Evolutionary conservation across 805 yeast species (phyloP), one percentile per base, ranked within the genome.

Genomic region (Candida verbasci): DNA sequence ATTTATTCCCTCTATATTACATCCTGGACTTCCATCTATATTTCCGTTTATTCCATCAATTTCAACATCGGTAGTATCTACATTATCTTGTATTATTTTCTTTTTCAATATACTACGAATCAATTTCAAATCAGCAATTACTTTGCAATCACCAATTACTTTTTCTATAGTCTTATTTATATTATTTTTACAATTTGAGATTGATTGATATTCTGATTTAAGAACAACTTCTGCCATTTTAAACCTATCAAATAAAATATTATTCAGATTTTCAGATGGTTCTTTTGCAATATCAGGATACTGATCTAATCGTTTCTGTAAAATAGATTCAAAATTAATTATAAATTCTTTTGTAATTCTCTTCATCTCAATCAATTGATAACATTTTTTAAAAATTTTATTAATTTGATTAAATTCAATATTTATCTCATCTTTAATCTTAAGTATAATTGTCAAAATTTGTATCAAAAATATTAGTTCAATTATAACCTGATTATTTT

Each of bases 91-190:
- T 26, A n/a, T 24, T 15, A 80, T 75, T 9, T 55, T 52, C 44
- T 80, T 69, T 51, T 82, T 83, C 40, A 76, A 42, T 17, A 82
- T 70, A 48, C 79, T 80, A 37, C 76, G 68, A 31, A 79, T 53
- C 29, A 82, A 52, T 52, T 79, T 81, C 1, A 65, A 74, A 57
- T 82, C 88, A 5, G 72, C 75, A 23, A 83, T 72, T 21, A 72
- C 41, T 35, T 56, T 59, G 44, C 65, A 74, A 9, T 59, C 43
- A 3, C 38, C 48, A 6, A 52, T 49, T 2, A 40, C 53, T 1
- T 34, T 39, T 10, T 30, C 24, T 14, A 62, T 58, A 1, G 56
- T 54, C 25, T 50, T 42, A 9, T 29, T 9, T 5, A 35, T 23
- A 14, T 29, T 21, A 18, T 60, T 56, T 24, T 55, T 40, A 45